Conservation (phyloP, 768 basidiomycete genomes). For the Naganishia friedmannii region DNA sequence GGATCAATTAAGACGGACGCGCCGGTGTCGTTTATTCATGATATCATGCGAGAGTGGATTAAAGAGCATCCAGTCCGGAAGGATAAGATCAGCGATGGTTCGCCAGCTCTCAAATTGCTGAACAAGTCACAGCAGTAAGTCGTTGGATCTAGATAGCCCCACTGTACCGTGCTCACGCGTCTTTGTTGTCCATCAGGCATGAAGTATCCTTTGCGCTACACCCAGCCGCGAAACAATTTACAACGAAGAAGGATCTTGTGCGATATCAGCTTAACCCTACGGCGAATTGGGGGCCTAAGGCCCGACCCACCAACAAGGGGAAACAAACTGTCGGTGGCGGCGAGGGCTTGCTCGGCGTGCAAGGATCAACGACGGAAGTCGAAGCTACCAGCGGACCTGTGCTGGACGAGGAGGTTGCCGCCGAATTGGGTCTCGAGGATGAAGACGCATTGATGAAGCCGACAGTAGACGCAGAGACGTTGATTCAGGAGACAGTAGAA, state of each 20-base stretch:
- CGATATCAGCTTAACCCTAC: conserved; percentile 70
- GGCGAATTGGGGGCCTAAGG: conserved; percentile 87
- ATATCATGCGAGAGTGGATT: conserved; percentile 81
- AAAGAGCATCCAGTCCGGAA: conserved; percentile 76
- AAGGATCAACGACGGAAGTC: not conserved
- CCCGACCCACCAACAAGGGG: conserved; percentile 42
- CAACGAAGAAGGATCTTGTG: conserved; percentile 37
- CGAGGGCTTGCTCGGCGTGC: not conserved
- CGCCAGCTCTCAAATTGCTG: conserved; percentile 70
- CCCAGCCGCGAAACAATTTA: conserved; percentile 56
- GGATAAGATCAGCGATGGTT: conserved; percentile 72
- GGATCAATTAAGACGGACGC: conserved; percentile 92
- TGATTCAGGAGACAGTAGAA: conserved; percentile 15
- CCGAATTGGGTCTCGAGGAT: conserved; percentile 12
- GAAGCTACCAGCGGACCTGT: not conserved
- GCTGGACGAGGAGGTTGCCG: not conserved
- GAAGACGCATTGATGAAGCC: conserved; percentile 21
- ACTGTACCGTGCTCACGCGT: not conserved
- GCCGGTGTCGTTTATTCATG: conserved; percentile 66
- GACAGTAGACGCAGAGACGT: not conserved
- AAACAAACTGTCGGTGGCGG: conserved; percentile 17
- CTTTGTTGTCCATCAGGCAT: conserved; percentile 33
- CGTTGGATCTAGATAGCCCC: not conserved
- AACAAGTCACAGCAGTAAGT: conserved; percentile 66
- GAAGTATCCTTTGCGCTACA: conserved; percentile 75